Conservation (phyloP, 1,284 basidiomycete species). For the Chondrostereum purpureum region DNA sequence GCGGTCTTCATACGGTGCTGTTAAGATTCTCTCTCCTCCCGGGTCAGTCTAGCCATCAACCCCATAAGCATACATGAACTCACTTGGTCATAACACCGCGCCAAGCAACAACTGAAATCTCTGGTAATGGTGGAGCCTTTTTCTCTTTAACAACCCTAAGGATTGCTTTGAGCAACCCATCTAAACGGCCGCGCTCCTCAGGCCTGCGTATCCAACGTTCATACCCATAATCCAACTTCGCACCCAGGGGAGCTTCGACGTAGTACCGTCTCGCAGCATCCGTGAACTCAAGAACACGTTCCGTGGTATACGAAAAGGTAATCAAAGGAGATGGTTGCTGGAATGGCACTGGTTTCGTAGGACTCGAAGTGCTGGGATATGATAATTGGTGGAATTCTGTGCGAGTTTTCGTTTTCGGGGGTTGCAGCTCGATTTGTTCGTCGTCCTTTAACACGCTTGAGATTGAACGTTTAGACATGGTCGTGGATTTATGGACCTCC, state of each 20-base stretch:
- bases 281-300: slow-evolving; percentile 51
- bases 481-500: no score
- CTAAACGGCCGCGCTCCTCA: slow-evolving; percentile 60
- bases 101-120: slow-evolving; percentile 72
- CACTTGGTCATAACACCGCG: slow-evolving; percentile 91
- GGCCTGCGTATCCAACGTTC: slow-evolving; percentile 63
- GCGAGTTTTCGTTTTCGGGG: slow-evolving; percentile 15
- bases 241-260: slow-evolving; percentile 52
- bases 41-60: not conserved
- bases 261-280: slow-evolving; percentile 68
- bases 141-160: slow-evolving; percentile 32
- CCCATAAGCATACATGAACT: no score
- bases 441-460: slow-evolving; percentile 13
- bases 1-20: slow-evolving; percentile 73
- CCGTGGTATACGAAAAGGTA: slow-evolving; percentile 58
- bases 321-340: slow-evolving; percentile 57
- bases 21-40: slow-evolving; percentile 50
- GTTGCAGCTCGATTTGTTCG: slow-evolving; percentile 3
- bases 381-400: slow-evolving; percentile 9
- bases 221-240: slow-evolving; percentile 60
- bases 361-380: slow-evolving; percentile 21
- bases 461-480: slow-evolving; percentile 14
- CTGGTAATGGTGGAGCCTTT: slow-evolving; percentile 23
- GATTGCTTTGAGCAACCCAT: slow-evolving; percentile 54
- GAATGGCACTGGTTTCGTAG: slow-evolving; percentile 36